These are phyloP conservation scores for Noccaea bulbosa DNA, from an alignment of 345 rosid genomes.

Conservation along the genomic window DNA sequence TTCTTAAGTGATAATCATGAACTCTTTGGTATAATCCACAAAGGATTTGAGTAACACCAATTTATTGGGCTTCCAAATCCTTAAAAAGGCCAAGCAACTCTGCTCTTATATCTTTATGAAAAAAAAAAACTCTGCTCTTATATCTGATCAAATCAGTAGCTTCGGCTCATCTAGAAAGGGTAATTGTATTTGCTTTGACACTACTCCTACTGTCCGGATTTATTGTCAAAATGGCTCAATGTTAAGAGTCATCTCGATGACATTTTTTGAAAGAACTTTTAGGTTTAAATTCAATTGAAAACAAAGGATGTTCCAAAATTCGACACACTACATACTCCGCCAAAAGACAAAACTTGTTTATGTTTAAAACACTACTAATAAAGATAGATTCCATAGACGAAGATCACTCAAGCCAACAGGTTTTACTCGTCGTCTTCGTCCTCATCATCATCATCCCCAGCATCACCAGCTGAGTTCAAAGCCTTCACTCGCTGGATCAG, in stretches of 20 bases:
- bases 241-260: neutral
- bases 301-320: neutral
- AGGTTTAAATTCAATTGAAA: neutral
- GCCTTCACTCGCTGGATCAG: constrained; percentile 37
- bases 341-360: neutral
- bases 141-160: too few species aligned
- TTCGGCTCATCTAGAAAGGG: too few species aligned
- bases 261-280: neutral
- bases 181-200: too few species aligned
- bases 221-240: too few species aligned
- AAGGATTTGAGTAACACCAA: too few species aligned
- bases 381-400: neutral
- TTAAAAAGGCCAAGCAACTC: too few species aligned
- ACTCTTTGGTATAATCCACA: too few species aligned
- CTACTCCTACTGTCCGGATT: too few species aligned
- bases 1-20: too few species aligned
- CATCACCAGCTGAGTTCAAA: constrained; percentile 28
- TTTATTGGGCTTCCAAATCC: too few species aligned
- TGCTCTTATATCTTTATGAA: too few species aligned
- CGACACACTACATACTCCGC: neutral
- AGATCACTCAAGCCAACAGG: neutral
- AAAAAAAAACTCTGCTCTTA: too few species aligned
- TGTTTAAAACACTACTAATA: neutral
- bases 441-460: constrained; percentile 6
- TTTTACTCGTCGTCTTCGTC: constrained; percentile 34